phyloP scores from a whole-genome alignment of 192 early-diverging fungal genomes.

The Coemansia asiatica region DNA sequence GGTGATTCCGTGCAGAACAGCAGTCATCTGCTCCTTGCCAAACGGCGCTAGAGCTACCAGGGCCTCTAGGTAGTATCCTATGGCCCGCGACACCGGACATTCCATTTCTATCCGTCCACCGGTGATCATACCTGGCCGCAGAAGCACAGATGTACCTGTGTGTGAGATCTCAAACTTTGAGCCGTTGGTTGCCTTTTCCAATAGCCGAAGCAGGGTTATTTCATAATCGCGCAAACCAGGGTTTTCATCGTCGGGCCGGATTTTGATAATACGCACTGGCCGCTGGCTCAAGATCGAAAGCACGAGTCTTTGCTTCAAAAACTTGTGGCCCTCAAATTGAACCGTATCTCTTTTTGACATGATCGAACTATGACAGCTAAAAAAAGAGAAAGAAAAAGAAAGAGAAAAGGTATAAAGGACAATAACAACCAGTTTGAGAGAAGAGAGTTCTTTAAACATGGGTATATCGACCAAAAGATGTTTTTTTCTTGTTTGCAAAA shows the following conservation, averaged over 20 bases:
- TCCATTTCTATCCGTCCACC: slow-evolving; percentile 87
- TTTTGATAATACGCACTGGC: slow-evolving; percentile 83
- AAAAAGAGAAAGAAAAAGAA: neutral
- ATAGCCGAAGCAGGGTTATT: slow-evolving; percentile 79
- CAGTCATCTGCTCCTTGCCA: slow-evolving; percentile 77
- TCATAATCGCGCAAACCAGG: slow-evolving; percentile 93
- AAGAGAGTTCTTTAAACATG: neutral
- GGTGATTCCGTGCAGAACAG: slow-evolving; percentile 89
- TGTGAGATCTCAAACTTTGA: slow-evolving; percentile 90
- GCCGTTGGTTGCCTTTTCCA: slow-evolving; percentile 95
- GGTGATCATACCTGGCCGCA: slow-evolving; percentile 85
- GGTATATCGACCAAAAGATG: neutral
- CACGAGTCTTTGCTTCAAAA: slow-evolving; percentile 86
- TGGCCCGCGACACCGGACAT: slow-evolving; percentile 78
- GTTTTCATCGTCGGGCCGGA: slow-evolving; percentile 81
- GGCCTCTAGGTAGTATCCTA: slow-evolving; percentile 94
- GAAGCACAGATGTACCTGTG: slow-evolving; percentile 81
- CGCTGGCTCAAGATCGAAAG: slow-evolving; percentile 82
- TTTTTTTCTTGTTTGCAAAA: neutral
- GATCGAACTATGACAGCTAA: neutral
- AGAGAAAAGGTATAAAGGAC: neutral
- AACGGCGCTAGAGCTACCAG: slow-evolving; percentile 92
- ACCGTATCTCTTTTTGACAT: slow-evolving; percentile 47
- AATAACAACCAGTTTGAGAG: neutral
- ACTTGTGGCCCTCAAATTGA: slow-evolving; percentile 78